Percentiles rank a stretch among this genome's conserved stretches.
Evolutionary conservation across 805 yeast genomes (phyloP).

Genomic region (Saccharomycopsis schoenii): DNA sequence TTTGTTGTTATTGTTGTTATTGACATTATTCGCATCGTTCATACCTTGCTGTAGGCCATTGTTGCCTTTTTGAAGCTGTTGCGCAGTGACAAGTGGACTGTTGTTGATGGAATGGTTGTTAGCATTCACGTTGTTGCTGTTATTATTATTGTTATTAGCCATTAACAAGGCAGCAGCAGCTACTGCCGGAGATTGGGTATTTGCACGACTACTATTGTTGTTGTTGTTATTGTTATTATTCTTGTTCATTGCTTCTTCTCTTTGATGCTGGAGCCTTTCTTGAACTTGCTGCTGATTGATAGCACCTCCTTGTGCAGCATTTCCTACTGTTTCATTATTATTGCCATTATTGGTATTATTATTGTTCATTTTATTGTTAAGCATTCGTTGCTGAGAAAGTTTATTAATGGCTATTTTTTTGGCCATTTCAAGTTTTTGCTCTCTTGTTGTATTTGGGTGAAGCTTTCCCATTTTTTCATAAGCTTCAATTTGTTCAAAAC

Average conservation of each 20-base stretch:
- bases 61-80: not conserved
- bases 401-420: constrained; percentile 8
- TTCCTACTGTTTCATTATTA: not conserved
- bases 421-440: constrained; percentile 7
- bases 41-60: not conserved
- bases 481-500: constrained; percentile 7
- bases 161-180: not conserved
- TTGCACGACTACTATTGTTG: not conserved
- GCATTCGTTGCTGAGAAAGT: constrained; percentile 3
- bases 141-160: not conserved
- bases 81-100: not conserved
- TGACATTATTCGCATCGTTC: constrained; percentile 2
- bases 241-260: constrained; percentile 6
- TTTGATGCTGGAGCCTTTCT: constrained; percentile 13
- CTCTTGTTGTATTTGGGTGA: constrained; percentile 1
- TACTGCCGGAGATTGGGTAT: not conserved
- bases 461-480: constrained; percentile 3
- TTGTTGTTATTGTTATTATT: not conserved
- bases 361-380: not conserved
- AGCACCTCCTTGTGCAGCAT: not conserved
- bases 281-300: constrained; percentile 17
- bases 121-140: not conserved
- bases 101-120: not conserved
- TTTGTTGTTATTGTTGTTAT: not conserved
- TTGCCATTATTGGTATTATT: not conserved